Conservation (phyloP, 805 yeast genomes). For the Candida xiaguanensis region DNA sequence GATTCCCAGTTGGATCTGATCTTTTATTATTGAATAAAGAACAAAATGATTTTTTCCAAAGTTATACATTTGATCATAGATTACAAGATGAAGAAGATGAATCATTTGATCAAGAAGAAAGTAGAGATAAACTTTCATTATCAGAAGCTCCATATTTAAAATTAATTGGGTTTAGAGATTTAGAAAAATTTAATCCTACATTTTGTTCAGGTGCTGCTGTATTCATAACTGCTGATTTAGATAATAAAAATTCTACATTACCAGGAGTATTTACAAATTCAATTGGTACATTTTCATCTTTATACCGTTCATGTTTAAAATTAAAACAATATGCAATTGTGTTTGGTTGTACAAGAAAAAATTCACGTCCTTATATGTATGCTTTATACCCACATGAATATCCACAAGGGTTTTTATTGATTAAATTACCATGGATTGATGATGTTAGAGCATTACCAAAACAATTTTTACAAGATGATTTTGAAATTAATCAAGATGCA, state of each 20-base stretch:
- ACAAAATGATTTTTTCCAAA: conserved; percentile 24
- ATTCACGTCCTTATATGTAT: conserved; percentile 53
- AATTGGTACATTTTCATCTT: conserved; percentile 57
- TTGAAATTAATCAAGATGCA: conserved; percentile 13
- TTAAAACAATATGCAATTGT: conserved; percentile 58
- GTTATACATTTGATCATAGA: conserved; percentile 29
- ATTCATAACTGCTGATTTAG: conserved; percentile 65
- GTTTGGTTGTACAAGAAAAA: conserved; percentile 62
- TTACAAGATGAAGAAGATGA: conserved; percentile 11
- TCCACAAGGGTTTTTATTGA: conserved; percentile 72
- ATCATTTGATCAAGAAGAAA: conserved; percentile 14
- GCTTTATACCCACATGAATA: conserved; percentile 57
- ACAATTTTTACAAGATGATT: conserved; percentile 11
- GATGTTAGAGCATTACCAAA: conserved; percentile 67
- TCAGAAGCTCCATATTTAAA: conserved; percentile 58
- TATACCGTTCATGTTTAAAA: conserved; percentile 57
- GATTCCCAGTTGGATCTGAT: conserved; percentile 22
- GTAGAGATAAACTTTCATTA: too few relatives aligned
- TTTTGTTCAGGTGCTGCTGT: conserved; percentile 53
- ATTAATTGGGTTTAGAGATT: conserved; percentile 63
- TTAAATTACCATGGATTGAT: conserved; percentile 69
- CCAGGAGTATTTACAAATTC: conserved; percentile 57
- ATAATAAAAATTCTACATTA: conserved; percentile 21
- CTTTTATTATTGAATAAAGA: conserved; percentile 24
- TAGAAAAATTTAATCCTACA: conserved; percentile 42